These are phyloP conservation scores for Paxillus involutus DNA, from an alignment of 768 basidiomycete genomes.

Conservation along the genomic window DNA sequence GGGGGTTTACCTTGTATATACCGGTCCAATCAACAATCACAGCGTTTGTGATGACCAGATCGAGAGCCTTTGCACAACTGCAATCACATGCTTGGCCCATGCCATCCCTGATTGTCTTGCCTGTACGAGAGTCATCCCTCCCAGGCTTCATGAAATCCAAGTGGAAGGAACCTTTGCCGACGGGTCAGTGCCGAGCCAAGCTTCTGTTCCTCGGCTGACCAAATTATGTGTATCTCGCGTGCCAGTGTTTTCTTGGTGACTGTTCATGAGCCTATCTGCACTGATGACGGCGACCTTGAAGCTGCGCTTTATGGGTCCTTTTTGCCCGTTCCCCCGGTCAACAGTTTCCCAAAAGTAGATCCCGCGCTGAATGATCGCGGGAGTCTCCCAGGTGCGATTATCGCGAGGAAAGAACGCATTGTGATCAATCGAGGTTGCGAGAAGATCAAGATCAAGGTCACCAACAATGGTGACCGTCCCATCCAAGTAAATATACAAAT, in stretches of 20 bases:
- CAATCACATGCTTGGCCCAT: conserved; percentile 91
- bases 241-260: conserved; percentile 86
- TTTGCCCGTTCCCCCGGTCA: conserved; percentile 71
- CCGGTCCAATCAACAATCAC: conserved; percentile 94
- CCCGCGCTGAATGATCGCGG: conserved; percentile 49
- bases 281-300: conserved; percentile 71
- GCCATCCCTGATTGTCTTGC: conserved; percentile 93
- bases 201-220: background rate
- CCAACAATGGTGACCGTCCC: conserved; percentile 90
- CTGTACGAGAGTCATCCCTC: conserved; percentile 36
- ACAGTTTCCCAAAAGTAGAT: conserved; percentile 61
- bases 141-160: conserved; percentile 69
- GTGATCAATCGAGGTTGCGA: conserved; percentile 74
- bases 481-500: conserved; percentile 63
- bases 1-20: conserved; percentile 76
- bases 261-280: conserved; percentile 92
- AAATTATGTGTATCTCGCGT: background rate
- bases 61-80: conserved; percentile 66
- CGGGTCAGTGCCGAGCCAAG: conserved; percentile 50
- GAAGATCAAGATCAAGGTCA: conserved; percentile 70
- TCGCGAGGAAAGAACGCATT: conserved; percentile 65
- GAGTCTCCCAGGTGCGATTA: conserved; percentile 72
- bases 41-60: conserved; percentile 94
- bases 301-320: conserved; percentile 96
- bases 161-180: conserved; percentile 92